Percentiles rank a stretch among this genome's conserved stretches.
Evolutionary conservation across 495 filamentous ascomycete genomes (phyloP).

Genomic region (Stereocaulon alpinum): DNA sequence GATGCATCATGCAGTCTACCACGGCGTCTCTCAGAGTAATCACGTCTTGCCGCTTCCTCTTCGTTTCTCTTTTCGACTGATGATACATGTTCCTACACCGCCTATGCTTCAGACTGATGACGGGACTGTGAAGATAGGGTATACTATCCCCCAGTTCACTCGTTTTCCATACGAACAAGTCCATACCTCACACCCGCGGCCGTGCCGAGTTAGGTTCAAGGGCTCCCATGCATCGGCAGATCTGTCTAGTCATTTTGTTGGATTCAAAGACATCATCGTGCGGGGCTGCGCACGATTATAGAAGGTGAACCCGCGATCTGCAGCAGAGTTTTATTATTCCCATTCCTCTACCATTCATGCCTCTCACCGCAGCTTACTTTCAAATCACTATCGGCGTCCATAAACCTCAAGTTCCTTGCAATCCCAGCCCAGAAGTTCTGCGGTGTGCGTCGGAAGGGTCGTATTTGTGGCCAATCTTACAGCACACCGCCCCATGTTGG

Average conservation of each 20-base stretch:
- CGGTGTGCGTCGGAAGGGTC: background rate
- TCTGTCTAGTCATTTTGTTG: background rate
- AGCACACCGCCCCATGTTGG: constrained; percentile 2
- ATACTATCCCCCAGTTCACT: background rate
- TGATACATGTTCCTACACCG: background rate
- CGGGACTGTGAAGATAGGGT: background rate
- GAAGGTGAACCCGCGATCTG: constrained; percentile 4
- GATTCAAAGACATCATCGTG: background rate
- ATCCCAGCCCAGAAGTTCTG: background rate
- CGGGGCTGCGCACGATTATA: background rate
- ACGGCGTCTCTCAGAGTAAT: background rate
- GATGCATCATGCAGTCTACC: constrained; percentile 1
- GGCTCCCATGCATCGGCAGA: background rate
- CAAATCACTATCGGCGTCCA: background rate
- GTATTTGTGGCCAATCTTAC: background rate
- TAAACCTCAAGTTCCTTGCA: background rate
- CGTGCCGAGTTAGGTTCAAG: background rate
- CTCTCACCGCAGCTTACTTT: background rate
- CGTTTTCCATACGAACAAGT: background rate
- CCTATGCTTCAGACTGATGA: background rate
- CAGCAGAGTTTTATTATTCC: background rate
- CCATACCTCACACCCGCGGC: background rate
- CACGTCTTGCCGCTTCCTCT: background rate
- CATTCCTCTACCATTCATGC: background rate
- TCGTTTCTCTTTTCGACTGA: background rate